Percentiles rank a stretch among this genome's conserved stretches.
Evolutionary conservation across 495 filamentous ascomycete genomes (phyloP).

Genomic region (Aspergillus mulundensis): DNA sequence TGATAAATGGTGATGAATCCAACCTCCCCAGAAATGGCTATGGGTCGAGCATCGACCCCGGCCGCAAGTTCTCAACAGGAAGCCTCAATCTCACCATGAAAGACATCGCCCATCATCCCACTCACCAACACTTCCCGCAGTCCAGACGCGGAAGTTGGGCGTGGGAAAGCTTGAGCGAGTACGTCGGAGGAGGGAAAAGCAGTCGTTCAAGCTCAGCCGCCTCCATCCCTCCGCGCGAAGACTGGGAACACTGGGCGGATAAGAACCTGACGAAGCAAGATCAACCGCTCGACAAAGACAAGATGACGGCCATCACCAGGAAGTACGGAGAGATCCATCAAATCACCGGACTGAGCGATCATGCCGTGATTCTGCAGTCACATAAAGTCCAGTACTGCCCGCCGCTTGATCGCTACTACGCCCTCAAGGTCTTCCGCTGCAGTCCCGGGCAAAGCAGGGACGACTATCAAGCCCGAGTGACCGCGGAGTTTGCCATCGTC

Average conservation of each 20-base stretch:
- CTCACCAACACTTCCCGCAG: neutral
- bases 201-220: neutral
- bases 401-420: neutral
- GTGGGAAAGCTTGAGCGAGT: neutral
- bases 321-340: neutral
- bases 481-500: neutral
- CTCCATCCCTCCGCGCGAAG: neutral
- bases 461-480: neutral
- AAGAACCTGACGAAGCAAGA: neutral
- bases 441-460: neutral
- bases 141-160: neutral
- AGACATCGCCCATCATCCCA: neutral
- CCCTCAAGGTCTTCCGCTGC: neutral
- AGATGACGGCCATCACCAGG: neutral
- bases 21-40: neutral
- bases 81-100: neutral
- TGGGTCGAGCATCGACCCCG: neutral
- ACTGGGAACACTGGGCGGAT: neutral
- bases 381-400: constrained; percentile 3
- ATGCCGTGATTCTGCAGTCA: neutral
- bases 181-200: neutral
- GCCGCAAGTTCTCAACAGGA: neutral
- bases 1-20: neutral
- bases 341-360: neutral
- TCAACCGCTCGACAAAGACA: neutral